phyloP scores from a whole-genome alignment of 2,329 filamentous ascomycete genomes.

The Ceratocystis diversiconidia region DNA sequence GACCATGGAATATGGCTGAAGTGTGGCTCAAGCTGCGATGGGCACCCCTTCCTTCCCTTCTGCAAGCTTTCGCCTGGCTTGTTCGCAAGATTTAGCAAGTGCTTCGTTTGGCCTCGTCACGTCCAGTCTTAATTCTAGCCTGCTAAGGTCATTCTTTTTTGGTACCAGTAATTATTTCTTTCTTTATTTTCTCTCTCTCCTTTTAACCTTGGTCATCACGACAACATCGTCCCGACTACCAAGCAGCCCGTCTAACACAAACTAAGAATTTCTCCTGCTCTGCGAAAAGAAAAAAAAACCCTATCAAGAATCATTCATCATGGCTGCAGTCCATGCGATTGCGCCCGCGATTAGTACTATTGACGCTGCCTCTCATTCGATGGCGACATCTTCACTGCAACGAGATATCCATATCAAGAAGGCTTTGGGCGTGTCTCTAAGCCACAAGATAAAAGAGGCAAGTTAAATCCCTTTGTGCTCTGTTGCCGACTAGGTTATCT shows the following conservation, averaged over 20 bases:
- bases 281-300: not conserved
- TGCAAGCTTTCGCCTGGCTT: not conserved
- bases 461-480: not conserved
- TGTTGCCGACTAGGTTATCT: conserved; percentile 6
- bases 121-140: not conserved
- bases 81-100: not conserved
- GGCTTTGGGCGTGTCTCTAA: conserved; percentile 3
- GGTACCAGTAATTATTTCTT: not conserved
- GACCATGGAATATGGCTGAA: not conserved
- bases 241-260: not conserved
- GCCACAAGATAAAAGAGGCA: conserved; percentile 9
- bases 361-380: not conserved
- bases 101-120: not conserved
- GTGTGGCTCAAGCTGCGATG: not conserved
- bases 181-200: not conserved
- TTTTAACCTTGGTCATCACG: not conserved
- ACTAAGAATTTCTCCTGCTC: not conserved
- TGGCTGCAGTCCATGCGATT: not conserved
- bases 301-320: not conserved
- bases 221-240: not conserved
- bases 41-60: not conserved
- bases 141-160: not conserved
- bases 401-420: conserved; percentile 8
- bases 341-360: not conserved
- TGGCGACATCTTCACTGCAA: not conserved